A percentile compares a stretch with the other conserved stretches of the same genome.
These are phyloP conservation scores for Thelonectria discophora DNA, from an alignment of 2,329 filamentous ascomycete genomes.

Conservation along the genomic window DNA sequence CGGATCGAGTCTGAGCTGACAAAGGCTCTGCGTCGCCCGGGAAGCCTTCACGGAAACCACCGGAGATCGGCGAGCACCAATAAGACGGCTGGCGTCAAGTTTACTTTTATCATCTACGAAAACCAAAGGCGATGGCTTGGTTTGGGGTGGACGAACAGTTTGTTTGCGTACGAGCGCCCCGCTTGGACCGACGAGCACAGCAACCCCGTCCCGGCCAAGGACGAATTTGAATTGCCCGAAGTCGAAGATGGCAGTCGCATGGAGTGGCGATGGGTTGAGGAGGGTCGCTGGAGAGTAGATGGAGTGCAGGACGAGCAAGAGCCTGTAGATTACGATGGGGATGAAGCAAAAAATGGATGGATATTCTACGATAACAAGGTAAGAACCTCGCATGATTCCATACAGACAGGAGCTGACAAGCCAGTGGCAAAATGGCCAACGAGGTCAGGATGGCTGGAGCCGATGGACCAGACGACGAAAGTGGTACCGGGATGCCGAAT, in stretches of 20 bases:
- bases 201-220: slow-evolving; percentile 78
- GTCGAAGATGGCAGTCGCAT: slow-evolving; percentile 67
- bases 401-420: slow-evolving; percentile 15
- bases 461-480: slow-evolving; percentile 92
- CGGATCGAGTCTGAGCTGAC: slow-evolving; percentile 56
- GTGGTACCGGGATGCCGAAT: slow-evolving; percentile 96
- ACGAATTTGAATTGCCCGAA: slow-evolving; percentile 71
- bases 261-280: slow-evolving; percentile 81
- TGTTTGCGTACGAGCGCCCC: slow-evolving; percentile 89
- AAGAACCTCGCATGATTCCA: slow-evolving; percentile 12
- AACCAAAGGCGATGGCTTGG: slow-evolving; percentile 96
- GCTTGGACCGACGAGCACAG: slow-evolving; percentile 97
- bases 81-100: slow-evolving; percentile 84
- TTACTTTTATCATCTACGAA: slow-evolving; percentile 96
- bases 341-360: slow-evolving; percentile 80
- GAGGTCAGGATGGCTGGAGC: slow-evolving; percentile 90
- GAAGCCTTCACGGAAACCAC: slow-evolving; percentile 42
- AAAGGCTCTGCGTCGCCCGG: slow-evolving; percentile 50
- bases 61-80: slow-evolving; percentile 47
- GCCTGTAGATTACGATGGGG: slow-evolving; percentile 61
- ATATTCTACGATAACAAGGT: slow-evolving; percentile 99
- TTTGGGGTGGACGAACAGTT: slow-evolving; percentile 90
- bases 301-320: slow-evolving; percentile 65
- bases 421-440: slow-evolving; percentile 88
- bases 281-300: slow-evolving; percentile 87